These are phyloP conservation scores for Perkinsus olseni DNA, from an alignment of 169 alveolate species.

Conservation along the genomic window DNA sequence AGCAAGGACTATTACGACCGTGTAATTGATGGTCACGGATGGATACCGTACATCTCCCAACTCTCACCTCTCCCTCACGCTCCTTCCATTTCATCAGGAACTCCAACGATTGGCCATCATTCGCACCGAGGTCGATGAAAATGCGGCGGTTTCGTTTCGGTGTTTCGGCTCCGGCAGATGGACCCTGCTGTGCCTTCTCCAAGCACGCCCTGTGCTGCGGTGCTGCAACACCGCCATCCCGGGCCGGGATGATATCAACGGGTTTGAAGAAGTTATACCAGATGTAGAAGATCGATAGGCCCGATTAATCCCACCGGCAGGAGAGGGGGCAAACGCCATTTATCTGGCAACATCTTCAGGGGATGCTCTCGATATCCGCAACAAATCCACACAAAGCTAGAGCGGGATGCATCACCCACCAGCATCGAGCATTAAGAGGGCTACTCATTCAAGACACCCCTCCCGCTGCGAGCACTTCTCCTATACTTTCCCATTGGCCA, in stretches of 20 bases:
- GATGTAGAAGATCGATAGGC: neutral
- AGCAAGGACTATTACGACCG: too few species aligned
- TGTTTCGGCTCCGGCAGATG: neutral
- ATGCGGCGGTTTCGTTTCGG: neutral
- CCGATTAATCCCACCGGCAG: neutral
- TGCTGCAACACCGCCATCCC: neutral
- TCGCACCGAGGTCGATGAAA: neutral
- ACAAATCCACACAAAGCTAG: too few species aligned
- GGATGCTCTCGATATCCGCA: too few species aligned
- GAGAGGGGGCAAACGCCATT: neutral
- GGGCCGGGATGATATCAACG: neutral
- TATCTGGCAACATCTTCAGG: neutral
- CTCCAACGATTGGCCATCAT: neutral
- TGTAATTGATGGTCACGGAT: too few species aligned
- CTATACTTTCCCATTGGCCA: too few species aligned
- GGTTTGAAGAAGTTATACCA: neutral
- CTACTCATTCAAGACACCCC: too few species aligned
- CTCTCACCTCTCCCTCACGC: neutral
- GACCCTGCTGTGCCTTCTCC: neutral
- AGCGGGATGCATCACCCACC: too few species aligned
- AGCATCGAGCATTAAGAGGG: too few species aligned
- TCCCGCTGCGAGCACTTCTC: too few species aligned
- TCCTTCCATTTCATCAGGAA: neutral
- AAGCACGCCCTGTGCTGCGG: neutral
- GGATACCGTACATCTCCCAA: too few species aligned